These are phyloP conservation scores for Ceratonia siliqua DNA, from an alignment of 306 rosid species.

Conservation along the genomic window DNA sequence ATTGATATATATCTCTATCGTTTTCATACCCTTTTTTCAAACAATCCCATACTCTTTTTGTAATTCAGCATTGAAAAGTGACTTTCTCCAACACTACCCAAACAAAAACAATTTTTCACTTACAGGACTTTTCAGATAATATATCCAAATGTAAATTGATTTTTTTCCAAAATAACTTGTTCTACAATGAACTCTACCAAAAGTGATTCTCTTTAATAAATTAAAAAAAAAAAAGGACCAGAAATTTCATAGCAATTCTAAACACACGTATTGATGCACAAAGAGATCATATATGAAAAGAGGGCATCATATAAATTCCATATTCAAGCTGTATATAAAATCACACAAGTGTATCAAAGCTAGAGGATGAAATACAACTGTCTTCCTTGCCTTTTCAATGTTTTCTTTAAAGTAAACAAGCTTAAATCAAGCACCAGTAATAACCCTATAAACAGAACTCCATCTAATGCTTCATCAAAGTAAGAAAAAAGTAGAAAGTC, in stretches of 20 bases:
- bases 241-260: not conserved
- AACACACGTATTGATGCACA: not conserved
- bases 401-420: slow-evolving; percentile 12
- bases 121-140: not conserved
- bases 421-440: not conserved
- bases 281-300: not conserved
- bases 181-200: not conserved
- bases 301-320: not conserved
- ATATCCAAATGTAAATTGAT: not conserved
- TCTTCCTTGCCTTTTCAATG: slow-evolving; percentile 8
- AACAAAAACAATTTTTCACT: not conserved
- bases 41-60: no score
- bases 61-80: not conserved
- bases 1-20: not conserved
- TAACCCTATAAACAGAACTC: not conserved
- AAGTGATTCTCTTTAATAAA: not conserved
- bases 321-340: not conserved
- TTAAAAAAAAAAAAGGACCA: no score
- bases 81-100: not conserved
- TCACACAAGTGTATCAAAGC: not conserved
- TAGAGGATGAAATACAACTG: not conserved
- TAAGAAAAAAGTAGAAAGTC: not conserved
- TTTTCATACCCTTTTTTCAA: not conserved
- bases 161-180: not conserved
- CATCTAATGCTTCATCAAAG: slow-evolving; percentile 3